Evolutionary conservation across 129 eudicot genomes (phyloP), one percentile per base, ranked within the genome.

Genomic region (Artemisia argyi): DNA sequence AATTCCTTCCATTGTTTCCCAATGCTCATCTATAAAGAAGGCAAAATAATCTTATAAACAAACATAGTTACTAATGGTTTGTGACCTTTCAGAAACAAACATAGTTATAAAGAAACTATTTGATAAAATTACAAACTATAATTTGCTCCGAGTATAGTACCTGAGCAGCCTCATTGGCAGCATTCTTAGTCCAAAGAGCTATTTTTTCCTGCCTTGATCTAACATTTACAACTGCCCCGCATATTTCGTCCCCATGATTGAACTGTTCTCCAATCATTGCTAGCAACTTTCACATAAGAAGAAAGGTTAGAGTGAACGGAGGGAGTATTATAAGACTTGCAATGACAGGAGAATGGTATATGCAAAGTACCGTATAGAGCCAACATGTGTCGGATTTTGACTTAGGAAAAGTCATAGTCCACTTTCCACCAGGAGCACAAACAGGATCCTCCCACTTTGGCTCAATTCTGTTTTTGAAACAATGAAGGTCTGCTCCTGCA

Each of bases 191-290:
- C 98, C 98, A 94, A 28, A 94, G 8, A 46, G 96, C 68, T 71
- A 94, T 86, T 67, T 90, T 88, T 12, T 92, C 98, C 62, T 82
- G 89, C 88, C 83, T 87, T 50, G 73, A 61, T 65, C 98, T 82
- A 14, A 94, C 91, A 79, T 86, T 94, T 18, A 90, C 93, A 49
- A 94, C 98, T 11, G 91, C 97, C 69, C 98, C 98, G 79, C 98
- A 94, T 20, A 94, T 94, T 73, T 90, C 98, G 59, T 94, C 98
- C 53, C 96, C 97, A 69, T 88, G 82, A 81, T 88, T 89, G 61
- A 94, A 94, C 73, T 94, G 98, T 70, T 94, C 98, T 73, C 98
- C 98, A 30, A 94, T 94, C 96, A 94, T 84, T 32, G 97, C 98
- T 57, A 94, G 80, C 86, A 94, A 70, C 97, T 94, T 71, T 64